These are phyloP conservation scores for Venturia pyrina DNA, from an alignment of 2,329 filamentous ascomycete species.

Conservation along the genomic window DNA sequence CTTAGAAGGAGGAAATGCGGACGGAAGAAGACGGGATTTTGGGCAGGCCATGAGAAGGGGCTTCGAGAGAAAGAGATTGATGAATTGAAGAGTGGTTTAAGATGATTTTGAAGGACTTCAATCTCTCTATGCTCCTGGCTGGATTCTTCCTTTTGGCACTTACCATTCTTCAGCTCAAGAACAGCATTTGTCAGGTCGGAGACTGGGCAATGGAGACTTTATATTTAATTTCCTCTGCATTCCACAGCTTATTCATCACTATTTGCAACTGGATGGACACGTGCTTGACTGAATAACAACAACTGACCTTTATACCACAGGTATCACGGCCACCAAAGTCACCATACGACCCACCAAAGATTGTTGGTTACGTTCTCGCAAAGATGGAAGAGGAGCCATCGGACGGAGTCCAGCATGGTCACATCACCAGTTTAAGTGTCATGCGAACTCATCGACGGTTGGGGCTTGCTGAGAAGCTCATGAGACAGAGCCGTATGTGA, in stretches of 20 bases:
- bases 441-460: slow-evolving; percentile 91
- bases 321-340: slow-evolving; percentile 67
- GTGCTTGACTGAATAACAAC: not conserved
- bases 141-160: not conserved
- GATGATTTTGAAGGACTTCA: not conserved
- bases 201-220: not conserved
- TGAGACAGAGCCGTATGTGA: slow-evolving; percentile 82
- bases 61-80: not conserved
- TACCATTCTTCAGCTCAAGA: too few species aligned
- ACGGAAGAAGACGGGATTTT: not conserved
- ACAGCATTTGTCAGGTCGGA: too few species aligned
- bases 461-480: slow-evolving; percentile 92
- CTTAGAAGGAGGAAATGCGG: not conserved
- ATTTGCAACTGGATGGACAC: not conserved
- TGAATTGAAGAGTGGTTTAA: not conserved
- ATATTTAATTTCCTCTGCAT: not conserved
- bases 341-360: slow-evolving; percentile 85
- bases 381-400: slow-evolving; percentile 99
- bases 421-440: slow-evolving; percentile 90
- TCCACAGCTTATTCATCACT: not conserved
- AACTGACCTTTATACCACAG: slow-evolving; percentile 19
- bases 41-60: not conserved
- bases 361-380: slow-evolving; percentile 96
- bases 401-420: slow-evolving; percentile 85
- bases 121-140: not conserved